Percentiles rank a stretch among this genome's conserved stretches.
These are phyloP conservation scores for Pontederia crassipes DNA, from an alignment of 176 grass and related monocot genomes.

Conservation along the genomic window DNA sequence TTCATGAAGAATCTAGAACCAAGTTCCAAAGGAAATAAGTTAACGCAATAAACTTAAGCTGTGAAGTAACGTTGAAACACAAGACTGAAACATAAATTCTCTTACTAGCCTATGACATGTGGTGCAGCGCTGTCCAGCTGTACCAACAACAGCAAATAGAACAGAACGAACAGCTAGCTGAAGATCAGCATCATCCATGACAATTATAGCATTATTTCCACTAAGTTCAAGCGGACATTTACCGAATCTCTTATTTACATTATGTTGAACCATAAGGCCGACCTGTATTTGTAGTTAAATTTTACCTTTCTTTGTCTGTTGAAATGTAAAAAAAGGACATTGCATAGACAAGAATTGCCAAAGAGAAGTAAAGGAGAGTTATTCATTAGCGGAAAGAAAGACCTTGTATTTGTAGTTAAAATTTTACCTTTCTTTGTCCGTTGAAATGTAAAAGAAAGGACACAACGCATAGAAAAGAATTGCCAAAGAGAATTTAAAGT, in stretches of 20 bases:
- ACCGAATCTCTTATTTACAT: conserved; percentile 67
- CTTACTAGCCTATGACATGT: conserved; percentile 93
- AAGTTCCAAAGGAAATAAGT: conserved; percentile 11
- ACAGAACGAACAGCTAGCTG: conserved; percentile 91
- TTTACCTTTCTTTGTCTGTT: not conserved
- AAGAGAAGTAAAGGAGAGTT: too few species aligned
- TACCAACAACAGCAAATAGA: conserved; percentile 96
- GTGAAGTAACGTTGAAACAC: not conserved
- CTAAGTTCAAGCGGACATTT: conserved; percentile 99
- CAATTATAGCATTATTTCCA: conserved; percentile 97
- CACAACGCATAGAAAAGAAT: too few species aligned
- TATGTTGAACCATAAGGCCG: conserved; percentile 75
- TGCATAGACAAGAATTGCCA: too few species aligned
- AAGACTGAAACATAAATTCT: conserved; percentile 1
- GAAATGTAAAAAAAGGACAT: too few species aligned
- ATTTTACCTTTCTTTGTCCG: too few species aligned
- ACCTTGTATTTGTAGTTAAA: too few species aligned
- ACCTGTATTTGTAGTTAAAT: conserved; percentile 44
- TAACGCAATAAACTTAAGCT: not conserved
- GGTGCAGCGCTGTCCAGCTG: conserved; percentile 91
- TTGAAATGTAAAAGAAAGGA: too few species aligned
- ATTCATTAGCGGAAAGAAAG: too few species aligned
- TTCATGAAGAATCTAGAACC: conserved; percentile 69
- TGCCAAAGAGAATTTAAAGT: too few species aligned
- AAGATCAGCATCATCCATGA: conserved; percentile 98